Percentiles rank a stretch among this genome's conserved stretches.
Conservation (phyloP, 805 yeast genomes). For the Komagataella mondaviorum region DNA sequence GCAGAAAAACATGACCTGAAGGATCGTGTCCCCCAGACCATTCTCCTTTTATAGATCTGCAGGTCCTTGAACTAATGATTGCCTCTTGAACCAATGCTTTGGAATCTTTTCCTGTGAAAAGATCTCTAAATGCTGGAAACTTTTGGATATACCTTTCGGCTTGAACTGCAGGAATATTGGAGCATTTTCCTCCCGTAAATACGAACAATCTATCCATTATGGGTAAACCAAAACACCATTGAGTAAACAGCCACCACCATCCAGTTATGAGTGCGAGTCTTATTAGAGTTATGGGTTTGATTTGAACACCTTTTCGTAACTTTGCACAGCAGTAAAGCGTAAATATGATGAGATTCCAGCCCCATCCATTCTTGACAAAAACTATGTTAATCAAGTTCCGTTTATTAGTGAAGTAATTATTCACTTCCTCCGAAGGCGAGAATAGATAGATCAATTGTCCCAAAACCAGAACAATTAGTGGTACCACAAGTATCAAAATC, state of each 20-base stretch:
- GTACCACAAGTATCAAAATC: conserved; percentile 6
- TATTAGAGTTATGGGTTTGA: conserved; percentile 10
- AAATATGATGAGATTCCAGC: conserved; percentile 58
- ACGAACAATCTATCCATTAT: conserved; percentile 79
- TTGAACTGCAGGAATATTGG: conserved; percentile 3
- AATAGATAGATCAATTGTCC: conserved; percentile 36
- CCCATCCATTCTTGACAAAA: conserved; percentile 89
- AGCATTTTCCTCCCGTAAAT: conserved; percentile 74
- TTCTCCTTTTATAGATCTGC: conserved; percentile 47
- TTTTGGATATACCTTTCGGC: background rate
- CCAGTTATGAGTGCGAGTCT: conserved; percentile 43
- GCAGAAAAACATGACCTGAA: conserved; percentile 80
- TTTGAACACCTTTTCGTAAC: background rate
- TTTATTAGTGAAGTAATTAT: conserved; percentile 43
- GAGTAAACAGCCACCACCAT: conserved; percentile 84
- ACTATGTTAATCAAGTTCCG: conserved; percentile 54
- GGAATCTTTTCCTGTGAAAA: background rate
- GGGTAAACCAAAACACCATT: conserved; percentile 77
- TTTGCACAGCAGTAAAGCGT: conserved; percentile 5
- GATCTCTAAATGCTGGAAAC: background rate
- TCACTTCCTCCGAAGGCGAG: conserved; percentile 24
- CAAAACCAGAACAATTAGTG: conserved; percentile 28
- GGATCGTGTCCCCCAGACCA: conserved; percentile 94
- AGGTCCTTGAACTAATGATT: conserved; percentile 20
- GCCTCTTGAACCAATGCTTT: conserved; percentile 1